Evolutionary conservation across 768 basidiomycete species (phyloP).

Genomic region (Hypholoma fasciculare): DNA sequence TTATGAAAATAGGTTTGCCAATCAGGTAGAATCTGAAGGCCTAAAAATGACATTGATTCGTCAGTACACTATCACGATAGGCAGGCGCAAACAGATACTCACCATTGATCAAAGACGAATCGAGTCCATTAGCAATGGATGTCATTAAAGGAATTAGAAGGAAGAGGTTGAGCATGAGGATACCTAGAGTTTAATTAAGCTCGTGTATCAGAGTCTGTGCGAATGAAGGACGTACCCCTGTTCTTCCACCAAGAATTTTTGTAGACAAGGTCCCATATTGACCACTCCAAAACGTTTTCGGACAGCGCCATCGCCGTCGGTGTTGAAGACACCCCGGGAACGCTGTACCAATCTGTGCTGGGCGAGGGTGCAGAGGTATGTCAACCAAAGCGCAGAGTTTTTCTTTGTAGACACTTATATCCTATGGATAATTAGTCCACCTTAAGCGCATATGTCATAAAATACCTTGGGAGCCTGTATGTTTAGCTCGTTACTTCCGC

Average conservation of each 20-base stretch:
- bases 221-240: slow-evolving; percentile 39
- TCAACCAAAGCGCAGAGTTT: too few relatives aligned
- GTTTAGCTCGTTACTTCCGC: too few relatives aligned
- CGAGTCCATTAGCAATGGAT: slow-evolving; percentile 64
- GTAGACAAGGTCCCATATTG: too few relatives aligned
- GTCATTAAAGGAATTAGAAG: slow-evolving; percentile 66
- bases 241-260: slow-evolving; percentile 53
- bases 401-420: too few relatives aligned
- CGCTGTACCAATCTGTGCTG: too few relatives aligned
- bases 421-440: too few relatives aligned
- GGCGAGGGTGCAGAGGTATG: too few relatives aligned
- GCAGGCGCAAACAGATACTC: slow-evolving; percentile 14
- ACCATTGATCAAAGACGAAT: slow-evolving; percentile 67
- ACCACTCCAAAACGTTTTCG: too few relatives aligned
- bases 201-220: neutral
- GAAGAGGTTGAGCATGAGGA: slow-evolving; percentile 57
- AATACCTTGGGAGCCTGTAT: too few relatives aligned
- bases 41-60: slow-evolving; percentile 26
- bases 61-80: neutral
- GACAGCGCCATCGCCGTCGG: too few relatives aligned
- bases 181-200: slow-evolving; percentile 35
- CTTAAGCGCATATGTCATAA: too few relatives aligned
- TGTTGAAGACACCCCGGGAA: too few relatives aligned
- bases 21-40: slow-evolving; percentile 65
- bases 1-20: slow-evolving; percentile 59